These are phyloP conservation scores for Beta vulgaris DNA, from an alignment of 148 eudicot genomes.

Conservation along the genomic window DNA sequence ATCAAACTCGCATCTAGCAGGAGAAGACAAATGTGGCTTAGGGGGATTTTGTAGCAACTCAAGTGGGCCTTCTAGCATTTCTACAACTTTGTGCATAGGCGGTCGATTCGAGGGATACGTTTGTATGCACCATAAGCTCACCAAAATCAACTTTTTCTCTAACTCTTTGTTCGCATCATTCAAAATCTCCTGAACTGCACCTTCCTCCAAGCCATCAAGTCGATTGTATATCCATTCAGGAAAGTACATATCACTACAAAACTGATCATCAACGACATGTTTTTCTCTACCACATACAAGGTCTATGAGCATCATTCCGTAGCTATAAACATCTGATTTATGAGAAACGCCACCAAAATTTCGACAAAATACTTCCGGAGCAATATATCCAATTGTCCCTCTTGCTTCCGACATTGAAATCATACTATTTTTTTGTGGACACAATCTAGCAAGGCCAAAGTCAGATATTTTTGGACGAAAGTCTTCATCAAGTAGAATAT, in stretches of 20 bases:
- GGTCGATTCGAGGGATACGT: conserved; percentile 1
- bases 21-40: background rate
- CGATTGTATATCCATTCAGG: conserved; percentile 17
- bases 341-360: conserved; percentile 15
- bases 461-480: conserved; percentile 20
- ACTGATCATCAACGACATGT: background rate
- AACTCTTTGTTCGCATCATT: background rate
- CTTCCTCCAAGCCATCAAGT: conserved; percentile 9
- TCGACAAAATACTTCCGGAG: conserved; percentile 18
- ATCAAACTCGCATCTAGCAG: background rate
- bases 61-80: conserved; percentile 7
- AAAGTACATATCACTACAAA: conserved; percentile 9
- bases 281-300: conserved; percentile 13
- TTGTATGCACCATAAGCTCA: conserved; percentile 12
- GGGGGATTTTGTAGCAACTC: background rate
- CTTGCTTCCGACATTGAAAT: conserved; percentile 18
- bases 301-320: conserved; percentile 22
- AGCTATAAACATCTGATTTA: conserved; percentile 23
- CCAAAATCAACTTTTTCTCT: conserved; percentile 12
- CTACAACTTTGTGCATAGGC: conserved; percentile 11
- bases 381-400: conserved; percentile 26
- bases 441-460: conserved; percentile 20
- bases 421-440: conserved; percentile 5
- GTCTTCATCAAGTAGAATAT: conserved; percentile 20
- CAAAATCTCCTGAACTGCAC: background rate